Percentiles rank a stretch among this genome's conserved stretches.
These are phyloP conservation scores for Syncephalastrum monosporum DNA, from an alignment of 371 early-diverging fungal genomes.

Conservation along the genomic window DNA sequence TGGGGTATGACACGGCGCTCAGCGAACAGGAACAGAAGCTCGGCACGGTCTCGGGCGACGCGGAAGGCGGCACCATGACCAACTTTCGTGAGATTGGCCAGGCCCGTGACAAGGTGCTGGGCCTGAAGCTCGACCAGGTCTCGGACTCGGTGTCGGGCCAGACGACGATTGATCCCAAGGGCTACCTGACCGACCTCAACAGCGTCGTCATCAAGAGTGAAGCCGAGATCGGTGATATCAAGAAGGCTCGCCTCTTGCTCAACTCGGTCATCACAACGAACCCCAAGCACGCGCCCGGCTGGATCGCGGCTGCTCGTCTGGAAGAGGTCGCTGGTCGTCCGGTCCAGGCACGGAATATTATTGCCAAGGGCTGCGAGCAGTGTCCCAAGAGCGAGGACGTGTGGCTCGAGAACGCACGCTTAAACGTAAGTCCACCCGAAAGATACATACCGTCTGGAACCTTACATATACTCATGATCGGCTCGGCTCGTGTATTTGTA, in stretches of 20 bases:
- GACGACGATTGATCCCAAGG: conserved; percentile 89
- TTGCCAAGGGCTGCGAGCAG: conserved; percentile 91
- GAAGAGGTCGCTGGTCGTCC: conserved; percentile 92
- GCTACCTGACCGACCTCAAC: conserved; percentile 92
- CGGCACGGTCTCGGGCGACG: conserved; percentile 53
- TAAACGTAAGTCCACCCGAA: conserved; percentile 53
- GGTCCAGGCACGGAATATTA: conserved; percentile 79
- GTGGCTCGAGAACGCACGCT: conserved; percentile 94
- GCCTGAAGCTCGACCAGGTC: conserved; percentile 86
- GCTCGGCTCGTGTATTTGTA: background rate
- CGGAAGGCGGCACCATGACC: conserved; percentile 65
- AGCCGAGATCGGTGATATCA: conserved; percentile 93
- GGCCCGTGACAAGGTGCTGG: conserved; percentile 89
- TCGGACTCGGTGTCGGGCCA: conserved; percentile 74
- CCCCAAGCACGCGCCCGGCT: conserved; percentile 94
- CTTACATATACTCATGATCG: no score
- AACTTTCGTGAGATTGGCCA: conserved; percentile 92
- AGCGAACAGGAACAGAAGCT: conserved; percentile 52
- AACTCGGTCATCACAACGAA: conserved; percentile 90
- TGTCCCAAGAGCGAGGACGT: conserved; percentile 94
- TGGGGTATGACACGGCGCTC: conserved; percentile 54
- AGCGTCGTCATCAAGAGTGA: conserved; percentile 80
- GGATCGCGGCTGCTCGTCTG: conserved; percentile 97
- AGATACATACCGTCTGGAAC: no score
- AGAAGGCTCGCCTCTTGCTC: conserved; percentile 86